Evolutionary conservation across 257 asterid genomes (phyloP), one percentile per base, ranked within the genome.

Genomic region (Gardenia jasminoides): DNA sequence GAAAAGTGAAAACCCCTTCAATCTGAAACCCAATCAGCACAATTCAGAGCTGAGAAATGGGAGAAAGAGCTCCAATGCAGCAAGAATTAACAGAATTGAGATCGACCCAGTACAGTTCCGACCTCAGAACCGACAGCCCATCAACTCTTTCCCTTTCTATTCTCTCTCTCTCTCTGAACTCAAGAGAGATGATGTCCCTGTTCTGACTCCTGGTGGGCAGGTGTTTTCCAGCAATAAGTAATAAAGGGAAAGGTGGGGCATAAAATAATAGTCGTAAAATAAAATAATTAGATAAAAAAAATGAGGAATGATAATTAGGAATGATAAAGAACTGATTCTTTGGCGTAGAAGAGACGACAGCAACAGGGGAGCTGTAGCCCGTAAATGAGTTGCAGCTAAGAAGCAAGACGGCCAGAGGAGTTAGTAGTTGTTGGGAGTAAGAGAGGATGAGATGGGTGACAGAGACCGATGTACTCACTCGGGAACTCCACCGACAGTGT

Each of bases 311-410:
- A 56, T 24, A 28, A 6, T 22, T 44, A n/a, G n/a, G n/a, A n/a
- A n/a, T n/a, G 47, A 62, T 76, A 76, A 6, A 31, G 58, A 61
- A 26, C 46, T 24, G 5, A 56, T 75, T 70, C n/a, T n/a, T 76
- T 80, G 76, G 84, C 84, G 85, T 87, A 86, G 75, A 67, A 80
- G 72, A n/a, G 88, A 90, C 89, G 95, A 90, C 87, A 85, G 84
- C 79, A 89, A 91, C 89, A 80, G 78, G 30, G 70, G 81, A 86
- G 90, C 93, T 78, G 84, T n/a, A n/a, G n/a, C n/a, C n/a, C n/a
- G n/a, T 59, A 74, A 4, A 39, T 56, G 74, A 67, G 76, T 59
- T 26, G 59, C 39, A 0, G 30, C 3, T 0, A 2, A 62, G 67
- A 22, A 3, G 15, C 4, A 50, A 47, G 9, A 7, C 10, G 31